phyloP scores from a whole-genome alignment of 2,329 filamentous ascomycete genomes.

The Apiospora phragmitis region DNA sequence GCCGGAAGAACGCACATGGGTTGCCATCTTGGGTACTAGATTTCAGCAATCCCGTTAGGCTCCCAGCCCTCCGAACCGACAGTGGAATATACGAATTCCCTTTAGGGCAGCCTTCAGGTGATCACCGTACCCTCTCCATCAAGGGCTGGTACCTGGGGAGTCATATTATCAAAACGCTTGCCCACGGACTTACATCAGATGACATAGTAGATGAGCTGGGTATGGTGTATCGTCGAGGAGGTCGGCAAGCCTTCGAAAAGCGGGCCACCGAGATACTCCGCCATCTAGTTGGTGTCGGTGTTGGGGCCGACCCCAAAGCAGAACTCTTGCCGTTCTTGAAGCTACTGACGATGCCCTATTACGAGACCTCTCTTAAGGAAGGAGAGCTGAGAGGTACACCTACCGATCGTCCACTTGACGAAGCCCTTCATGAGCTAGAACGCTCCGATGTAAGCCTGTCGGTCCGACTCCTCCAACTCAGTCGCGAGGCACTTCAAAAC shows the following conservation, averaged over 20 bases:
- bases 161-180: not conserved
- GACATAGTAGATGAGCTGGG: not conserved
- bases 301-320: not conserved
- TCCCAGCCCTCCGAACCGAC: not conserved
- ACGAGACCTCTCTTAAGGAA: not conserved
- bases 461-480: not conserved
- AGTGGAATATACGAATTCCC: not conserved
- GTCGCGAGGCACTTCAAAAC: not conserved
- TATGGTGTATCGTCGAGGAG: not conserved
- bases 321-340: not conserved
- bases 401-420: not conserved
- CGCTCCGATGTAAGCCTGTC: not conserved
- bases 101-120: not conserved
- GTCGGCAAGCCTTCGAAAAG: not conserved
- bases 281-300: not conserved
- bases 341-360: not conserved
- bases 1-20: not conserved
- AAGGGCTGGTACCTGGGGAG: not conserved
- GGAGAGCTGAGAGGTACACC: not conserved
- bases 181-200: not conserved
- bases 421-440: not conserved
- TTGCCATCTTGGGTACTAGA: not conserved
- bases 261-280: not conserved
- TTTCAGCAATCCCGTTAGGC: not conserved
- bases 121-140: not conserved